Evolutionary conservation across 78 protist genomes (phyloP), one percentile per base, ranked within the genome.

Genomic region (Chrysochromulina tobinii): DNA sequence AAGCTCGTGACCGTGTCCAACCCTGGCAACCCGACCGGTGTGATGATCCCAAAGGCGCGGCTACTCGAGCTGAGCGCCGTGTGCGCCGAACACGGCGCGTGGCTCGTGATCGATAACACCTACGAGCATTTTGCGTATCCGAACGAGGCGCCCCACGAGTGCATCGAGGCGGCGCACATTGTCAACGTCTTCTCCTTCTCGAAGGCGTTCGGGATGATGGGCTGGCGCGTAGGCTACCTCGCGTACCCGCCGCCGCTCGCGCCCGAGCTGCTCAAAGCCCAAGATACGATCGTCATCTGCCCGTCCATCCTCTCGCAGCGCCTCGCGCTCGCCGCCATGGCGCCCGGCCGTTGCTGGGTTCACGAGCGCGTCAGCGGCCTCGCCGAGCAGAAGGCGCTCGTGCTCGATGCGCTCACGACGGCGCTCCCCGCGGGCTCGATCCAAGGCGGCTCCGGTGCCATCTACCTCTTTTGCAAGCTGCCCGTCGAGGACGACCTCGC

Each of bases 111-210:
- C 57, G 89, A 85, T 75, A 85, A 58, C 73, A 59, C 77, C 11
- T 85, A 85, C 75, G 89, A 85, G 89, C 12, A 85, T 2, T 54
- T 83, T 38, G n/a, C 27, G 88, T 58, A 83, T 38, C 15, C 2
- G 88, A 67, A 51, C n/a, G 61, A 17, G 68, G 51, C 61, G 6
- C 67, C 50, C 18, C 87, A 59, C 68, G 51, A n/a, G 68, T 75
- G 83, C 83, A 12, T 75, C 83, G 55, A 38, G 21, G 83, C 38
- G 25, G 58, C 1, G 54, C 88, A 81, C 69, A 79, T 86, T 12
- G 25, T 86, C 61, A 86, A 86, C 77, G 25, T 86, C 53, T 86
- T 86, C 59, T 86, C 90, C 77, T 86, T 86, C 90, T 86, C 90
- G 18, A 86, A 86, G 23, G 72, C 23, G 15, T 86, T 21, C 59